Evolutionary conservation across 2,329 filamentous ascomycete species (phyloP).

Genomic region (Bipolaris sorokiniana): DNA sequence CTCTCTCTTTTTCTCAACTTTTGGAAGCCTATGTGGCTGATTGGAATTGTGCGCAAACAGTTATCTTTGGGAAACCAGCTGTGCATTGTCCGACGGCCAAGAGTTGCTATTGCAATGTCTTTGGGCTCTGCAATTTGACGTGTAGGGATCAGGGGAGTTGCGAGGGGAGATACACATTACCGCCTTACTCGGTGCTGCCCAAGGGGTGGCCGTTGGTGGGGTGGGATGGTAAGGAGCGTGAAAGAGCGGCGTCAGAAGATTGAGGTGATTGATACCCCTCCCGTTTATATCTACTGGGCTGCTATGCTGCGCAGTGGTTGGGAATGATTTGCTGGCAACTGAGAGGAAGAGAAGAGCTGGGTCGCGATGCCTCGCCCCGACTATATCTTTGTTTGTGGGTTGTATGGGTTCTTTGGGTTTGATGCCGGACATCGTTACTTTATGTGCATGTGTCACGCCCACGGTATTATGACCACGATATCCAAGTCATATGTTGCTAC

Average conservation of each 20-base stretch:
- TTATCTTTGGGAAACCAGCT: conserved; percentile 47
- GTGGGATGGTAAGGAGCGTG: conserved; percentile 54
- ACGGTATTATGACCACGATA: too few relatives aligned
- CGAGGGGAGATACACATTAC: conserved; percentile 64
- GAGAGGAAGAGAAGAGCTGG: too few relatives aligned
- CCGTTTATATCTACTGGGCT: too few relatives aligned
- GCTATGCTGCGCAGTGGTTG: background rate
- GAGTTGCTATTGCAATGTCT: conserved; percentile 71
- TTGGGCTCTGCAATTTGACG: conserved; percentile 63
- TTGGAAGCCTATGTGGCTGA: too few relatives aligned
- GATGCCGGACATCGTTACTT: too few relatives aligned
- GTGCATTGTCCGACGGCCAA: conserved; percentile 66
- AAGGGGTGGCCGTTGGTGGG: conserved; percentile 66
- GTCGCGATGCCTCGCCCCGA: too few relatives aligned
- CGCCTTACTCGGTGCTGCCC: conserved; percentile 63
- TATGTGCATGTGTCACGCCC: too few relatives aligned
- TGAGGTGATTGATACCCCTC: conserved; percentile 10
- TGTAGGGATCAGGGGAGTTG: conserved; percentile 56
- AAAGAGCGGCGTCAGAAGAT: conserved; percentile 30
- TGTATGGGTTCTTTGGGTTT: too few relatives aligned
- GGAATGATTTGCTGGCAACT: background rate
- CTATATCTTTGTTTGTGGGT: too few relatives aligned
- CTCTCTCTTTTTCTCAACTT: too few relatives aligned
- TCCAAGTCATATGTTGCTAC: too few relatives aligned
- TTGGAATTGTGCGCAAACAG: conserved; percentile 30